Evolutionary conservation across 1,284 basidiomycete species (phyloP), one percentile per base, ranked within the genome.

Genomic region (Microbotryum saponariae): DNA sequence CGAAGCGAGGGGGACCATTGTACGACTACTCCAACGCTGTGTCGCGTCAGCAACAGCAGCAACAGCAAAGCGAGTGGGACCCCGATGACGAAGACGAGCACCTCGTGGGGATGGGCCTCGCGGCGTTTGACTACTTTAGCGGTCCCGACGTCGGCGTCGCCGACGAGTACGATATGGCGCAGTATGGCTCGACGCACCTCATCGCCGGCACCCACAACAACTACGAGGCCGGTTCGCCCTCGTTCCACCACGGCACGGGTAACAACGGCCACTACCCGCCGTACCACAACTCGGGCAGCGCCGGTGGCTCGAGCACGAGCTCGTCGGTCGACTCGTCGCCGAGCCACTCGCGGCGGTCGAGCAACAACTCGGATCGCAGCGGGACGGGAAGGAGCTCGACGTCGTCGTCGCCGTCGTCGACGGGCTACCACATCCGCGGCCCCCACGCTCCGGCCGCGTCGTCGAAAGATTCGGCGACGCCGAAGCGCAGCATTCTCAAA

Each of bases 41-140:
- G 73, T 31, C 31, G 31, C 31, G 31, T 31, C 31, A 31, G 9
- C 61, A 20, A 76, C 77, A 45, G 72, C 61, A 20, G 76, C 77
- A 45, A 72, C 72, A 25, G 77, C 78, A 50, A 77, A 81, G 55
- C 44, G 45, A 31, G n/a, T 68, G 64, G 64, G 67, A 68, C 23
- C 59, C 65, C 4, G 81, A 79, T 63, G 82, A 83, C 60, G 81
- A 80, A 6, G 82, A 81, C 64, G 84, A 86, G 69, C 83, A 84
- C 73, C 59, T 61, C 33, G 67, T 66, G 67, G 65, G 66, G 23
- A 42, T 42, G 37, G 37, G 37, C 37, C 14, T 42, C 37, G 37
- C 0, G 14, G 37, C 37, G 37, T 68, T 65, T 20, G 66, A 68
- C 48, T 66, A 69, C 57, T 61, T 61, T 23, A 48, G 78, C 33